These are phyloP conservation scores for Hygrocybe punicea DNA, from an alignment of 768 basidiomycete genomes.

Conservation along the genomic window DNA sequence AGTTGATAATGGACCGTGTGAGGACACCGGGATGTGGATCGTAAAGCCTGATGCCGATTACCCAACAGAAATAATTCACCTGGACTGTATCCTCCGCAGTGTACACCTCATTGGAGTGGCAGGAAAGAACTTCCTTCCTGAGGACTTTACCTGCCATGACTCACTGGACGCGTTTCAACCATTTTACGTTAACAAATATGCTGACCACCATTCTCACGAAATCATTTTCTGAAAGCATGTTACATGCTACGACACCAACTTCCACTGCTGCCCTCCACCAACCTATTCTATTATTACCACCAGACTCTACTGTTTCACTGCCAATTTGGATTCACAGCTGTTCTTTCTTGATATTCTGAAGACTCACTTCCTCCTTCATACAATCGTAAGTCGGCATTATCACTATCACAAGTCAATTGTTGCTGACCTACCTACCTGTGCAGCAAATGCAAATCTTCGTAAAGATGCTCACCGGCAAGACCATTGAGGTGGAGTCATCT, in stretches of 20 bases:
- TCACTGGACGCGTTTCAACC: constrained; percentile 23
- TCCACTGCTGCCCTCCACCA: no score
- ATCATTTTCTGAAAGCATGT: constrained; percentile 17
- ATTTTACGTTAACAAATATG: constrained; percentile 32
- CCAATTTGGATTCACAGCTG: no score
- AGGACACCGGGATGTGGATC: constrained; percentile 24
- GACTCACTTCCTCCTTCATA: no score
- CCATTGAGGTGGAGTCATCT: no score
- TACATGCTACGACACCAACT: not conserved
- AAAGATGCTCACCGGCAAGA: no score
- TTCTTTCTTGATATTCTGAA: no score
- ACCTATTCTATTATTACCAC: no score
- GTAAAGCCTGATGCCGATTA: constrained; percentile 14
- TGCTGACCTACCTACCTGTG: no score
- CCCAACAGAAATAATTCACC: constrained; percentile 9
- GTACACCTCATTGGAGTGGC: constrained; percentile 21
- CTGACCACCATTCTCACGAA: constrained; percentile 32
- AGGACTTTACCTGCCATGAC: constrained; percentile 17
- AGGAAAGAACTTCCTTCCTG: constrained; percentile 19
- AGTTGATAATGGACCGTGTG: constrained; percentile 14
- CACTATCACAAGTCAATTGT: no score
- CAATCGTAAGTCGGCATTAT: no score
- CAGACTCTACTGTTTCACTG: no score
- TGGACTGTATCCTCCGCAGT: constrained; percentile 25
- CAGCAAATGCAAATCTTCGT: no score